These are phyloP conservation scores for Tympanopsis confertula DNA, from an alignment of 2,329 filamentous ascomycete genomes.

Conservation along the genomic window DNA sequence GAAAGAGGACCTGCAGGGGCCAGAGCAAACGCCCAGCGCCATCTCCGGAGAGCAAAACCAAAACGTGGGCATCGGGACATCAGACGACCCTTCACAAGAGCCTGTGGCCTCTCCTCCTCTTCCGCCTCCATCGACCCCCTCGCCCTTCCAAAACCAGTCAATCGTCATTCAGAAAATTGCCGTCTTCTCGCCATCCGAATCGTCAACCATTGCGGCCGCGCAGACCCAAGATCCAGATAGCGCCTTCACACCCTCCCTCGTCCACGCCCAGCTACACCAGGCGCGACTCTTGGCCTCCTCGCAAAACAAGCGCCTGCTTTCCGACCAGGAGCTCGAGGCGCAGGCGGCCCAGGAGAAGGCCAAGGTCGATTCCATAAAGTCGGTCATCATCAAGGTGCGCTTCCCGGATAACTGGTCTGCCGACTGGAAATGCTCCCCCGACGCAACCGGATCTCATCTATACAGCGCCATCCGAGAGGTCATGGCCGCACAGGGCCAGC, in stretches of 20 bases:
- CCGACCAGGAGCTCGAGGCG: conserved; percentile 69
- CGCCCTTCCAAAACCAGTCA: not conserved
- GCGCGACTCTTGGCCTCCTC: conserved; percentile 46
- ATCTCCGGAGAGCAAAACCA: not conserved
- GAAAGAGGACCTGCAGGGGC: conserved; percentile 6
- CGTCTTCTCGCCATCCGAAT: conserved; percentile 68
- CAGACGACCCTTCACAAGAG: conserved; percentile 5
- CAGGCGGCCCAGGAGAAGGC: conserved; percentile 55
- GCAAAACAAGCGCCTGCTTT: conserved; percentile 67
- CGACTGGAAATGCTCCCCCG: conserved; percentile 56
- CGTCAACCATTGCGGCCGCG: conserved; percentile 66
- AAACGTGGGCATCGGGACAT: not conserved
- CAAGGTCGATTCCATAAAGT: conserved; percentile 52
- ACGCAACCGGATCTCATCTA: conserved; percentile 59
- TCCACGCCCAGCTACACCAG: conserved; percentile 67
- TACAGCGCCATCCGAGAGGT: conserved; percentile 65
- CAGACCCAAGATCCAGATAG: conserved; percentile 52
- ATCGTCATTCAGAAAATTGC: conserved; percentile 38
- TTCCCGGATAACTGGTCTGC: conserved; percentile 79
- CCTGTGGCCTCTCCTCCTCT: not conserved
- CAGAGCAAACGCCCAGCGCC: not conserved
- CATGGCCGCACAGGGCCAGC: conserved; percentile 50
- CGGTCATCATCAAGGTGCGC: conserved; percentile 66
- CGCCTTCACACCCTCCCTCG: conserved; percentile 68
- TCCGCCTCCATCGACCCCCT: not conserved